Evolutionary conservation across 1,284 basidiomycete genomes (phyloP).

Genomic region (Thelephora terrestris): DNA sequence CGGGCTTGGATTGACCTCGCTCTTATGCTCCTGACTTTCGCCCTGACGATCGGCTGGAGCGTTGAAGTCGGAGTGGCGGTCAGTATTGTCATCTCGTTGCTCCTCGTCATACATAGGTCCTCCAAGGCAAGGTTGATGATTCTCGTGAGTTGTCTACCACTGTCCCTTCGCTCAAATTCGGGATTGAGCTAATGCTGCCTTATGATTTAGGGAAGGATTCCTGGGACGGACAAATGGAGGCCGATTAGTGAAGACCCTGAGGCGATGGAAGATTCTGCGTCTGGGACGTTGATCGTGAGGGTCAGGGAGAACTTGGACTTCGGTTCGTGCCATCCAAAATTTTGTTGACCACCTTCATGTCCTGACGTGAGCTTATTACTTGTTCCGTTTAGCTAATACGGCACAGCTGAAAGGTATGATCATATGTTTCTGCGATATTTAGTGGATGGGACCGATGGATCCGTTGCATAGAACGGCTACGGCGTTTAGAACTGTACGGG

Average conservation of each 20-base stretch:
- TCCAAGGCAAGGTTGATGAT: conserved; percentile 70
- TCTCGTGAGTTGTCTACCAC: conserved; percentile 29
- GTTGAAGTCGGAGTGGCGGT: conserved; percentile 81
- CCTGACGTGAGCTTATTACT: conserved; percentile 4
- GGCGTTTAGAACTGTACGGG: conserved; percentile 77
- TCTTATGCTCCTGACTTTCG: conserved; percentile 79
- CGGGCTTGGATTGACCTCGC: conserved; percentile 79
- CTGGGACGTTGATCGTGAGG: conserved; percentile 72
- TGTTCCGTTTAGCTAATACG: conserved; percentile 58
- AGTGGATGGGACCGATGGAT: neutral
- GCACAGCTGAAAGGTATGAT: conserved; percentile 69
- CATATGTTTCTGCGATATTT: neutral
- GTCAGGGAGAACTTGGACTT: conserved; percentile 80
- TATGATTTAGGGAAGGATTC: conserved; percentile 53
- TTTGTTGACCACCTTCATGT: conserved; percentile 3
- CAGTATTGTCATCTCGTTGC: conserved; percentile 75
- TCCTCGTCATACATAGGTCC: conserved; percentile 82
- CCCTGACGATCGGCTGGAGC: conserved; percentile 70
- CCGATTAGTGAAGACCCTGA: conserved; percentile 72
- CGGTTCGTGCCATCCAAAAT: conserved; percentile 31
- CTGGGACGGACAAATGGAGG: conserved; percentile 76
- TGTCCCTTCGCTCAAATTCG: neutral
- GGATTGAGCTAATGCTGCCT: conserved; percentile 1
- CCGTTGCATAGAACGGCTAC: conserved; percentile 53
- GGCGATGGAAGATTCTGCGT: conserved; percentile 56